A percentile compares a stretch with the other conserved stretches of the same genome.
phyloP scores from a whole-genome alignment of 2,329 filamentous ascomycete genomes.

The Alternaria sp. region DNA sequence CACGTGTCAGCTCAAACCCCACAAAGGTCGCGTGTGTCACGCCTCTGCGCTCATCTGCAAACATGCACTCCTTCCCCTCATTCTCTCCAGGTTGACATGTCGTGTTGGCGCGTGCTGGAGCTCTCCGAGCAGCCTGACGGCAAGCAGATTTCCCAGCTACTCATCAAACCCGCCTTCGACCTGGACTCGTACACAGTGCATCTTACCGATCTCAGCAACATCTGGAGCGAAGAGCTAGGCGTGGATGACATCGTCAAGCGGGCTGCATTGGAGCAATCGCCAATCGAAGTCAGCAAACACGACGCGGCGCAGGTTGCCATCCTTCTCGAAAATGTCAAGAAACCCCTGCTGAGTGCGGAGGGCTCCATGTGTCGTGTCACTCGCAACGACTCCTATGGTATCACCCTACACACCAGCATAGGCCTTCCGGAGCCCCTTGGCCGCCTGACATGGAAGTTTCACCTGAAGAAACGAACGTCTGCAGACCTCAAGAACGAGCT shows the following conservation, averaged over 20 bases:
- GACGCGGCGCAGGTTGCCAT: conserved; percentile 69
- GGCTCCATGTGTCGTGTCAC: conserved; percentile 49
- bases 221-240: conserved; percentile 74
- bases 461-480: conserved; percentile 55
- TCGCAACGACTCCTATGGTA: too few species aligned
- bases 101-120: conserved; percentile 43
- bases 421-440: conserved; percentile 67
- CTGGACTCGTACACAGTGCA: conserved; percentile 66
- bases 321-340: conserved; percentile 68
- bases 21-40: background rate
- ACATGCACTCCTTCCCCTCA: background rate
- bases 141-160: conserved; percentile 61
- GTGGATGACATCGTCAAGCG: conserved; percentile 67
- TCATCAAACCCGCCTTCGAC: conserved; percentile 66
- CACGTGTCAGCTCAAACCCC: background rate
- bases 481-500: conserved; percentile 56
- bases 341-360: conserved; percentile 53
- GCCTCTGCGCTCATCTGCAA: background rate
- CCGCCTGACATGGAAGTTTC: conserved; percentile 70
- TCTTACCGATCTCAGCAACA: conserved; percentile 72
- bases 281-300: conserved; percentile 74
- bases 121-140: conserved; percentile 29
- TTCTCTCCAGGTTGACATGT: conserved; percentile 26
- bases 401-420: conserved; percentile 63
- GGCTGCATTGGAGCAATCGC: conserved; percentile 67